Evolutionary conservation across 2,329 filamentous ascomycete genomes (phyloP).

Genomic region (Didymella segeticola): DNA sequence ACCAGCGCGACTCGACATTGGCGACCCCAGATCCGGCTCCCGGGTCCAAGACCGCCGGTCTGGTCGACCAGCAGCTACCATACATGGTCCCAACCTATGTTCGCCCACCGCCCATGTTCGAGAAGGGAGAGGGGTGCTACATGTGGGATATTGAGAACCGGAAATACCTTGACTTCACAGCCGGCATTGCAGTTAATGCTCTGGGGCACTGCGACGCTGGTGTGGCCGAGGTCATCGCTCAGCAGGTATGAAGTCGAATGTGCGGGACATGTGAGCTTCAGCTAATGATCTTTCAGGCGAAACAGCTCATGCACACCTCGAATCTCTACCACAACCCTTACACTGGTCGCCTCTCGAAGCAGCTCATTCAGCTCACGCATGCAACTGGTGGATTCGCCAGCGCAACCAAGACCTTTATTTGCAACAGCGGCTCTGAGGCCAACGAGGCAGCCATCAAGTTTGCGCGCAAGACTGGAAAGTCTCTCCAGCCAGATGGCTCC

Average conservation of each 20-base stretch:
- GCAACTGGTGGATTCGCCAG: constrained; percentile 83
- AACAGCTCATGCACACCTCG: constrained; percentile 86
- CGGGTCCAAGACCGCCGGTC: constrained; percentile 75
- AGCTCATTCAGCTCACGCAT: constrained; percentile 81
- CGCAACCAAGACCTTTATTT: constrained; percentile 83
- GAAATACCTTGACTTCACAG: constrained; percentile 91
- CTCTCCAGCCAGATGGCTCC: constrained; percentile 69
- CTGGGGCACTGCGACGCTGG: constrained; percentile 89
- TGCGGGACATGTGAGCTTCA: background rate
- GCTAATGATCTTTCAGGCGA: constrained; percentile 46
- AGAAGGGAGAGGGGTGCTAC: constrained; percentile 84
- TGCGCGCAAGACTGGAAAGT: constrained; percentile 86
- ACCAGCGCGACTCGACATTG: constrained; percentile 49
- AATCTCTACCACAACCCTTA: constrained; percentile 98
- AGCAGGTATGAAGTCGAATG: constrained; percentile 67
- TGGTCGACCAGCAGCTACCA: constrained; percentile 77
- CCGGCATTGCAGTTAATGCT: constrained; percentile 93
- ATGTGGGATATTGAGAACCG: constrained; percentile 90
- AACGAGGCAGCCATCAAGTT: constrained; percentile 99
- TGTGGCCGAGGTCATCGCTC: constrained; percentile 74
- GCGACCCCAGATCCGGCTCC: constrained; percentile 75
- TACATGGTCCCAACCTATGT: constrained; percentile 98
- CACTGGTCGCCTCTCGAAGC: constrained; percentile 86
- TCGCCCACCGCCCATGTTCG: constrained; percentile 87
- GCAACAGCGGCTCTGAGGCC: constrained; percentile 95